phyloP scores from a whole-genome alignment of 2,329 filamentous ascomycete genomes.

The Fusarium liriodendri region DNA sequence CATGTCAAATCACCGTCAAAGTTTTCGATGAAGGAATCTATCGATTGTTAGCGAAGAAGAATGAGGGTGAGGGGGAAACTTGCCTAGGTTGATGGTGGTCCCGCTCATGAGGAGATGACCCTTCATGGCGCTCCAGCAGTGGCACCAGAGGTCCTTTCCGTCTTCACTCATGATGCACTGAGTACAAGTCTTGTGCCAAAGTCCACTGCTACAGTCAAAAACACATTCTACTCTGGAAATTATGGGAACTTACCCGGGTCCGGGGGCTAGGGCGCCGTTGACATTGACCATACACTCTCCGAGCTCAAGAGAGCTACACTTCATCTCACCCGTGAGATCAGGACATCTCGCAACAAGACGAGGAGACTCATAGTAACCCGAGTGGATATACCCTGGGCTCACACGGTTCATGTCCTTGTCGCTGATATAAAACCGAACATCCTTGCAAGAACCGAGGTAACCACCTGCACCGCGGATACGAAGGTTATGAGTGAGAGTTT shows the following conservation, averaged over 20 bases:
- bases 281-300: conserved; percentile 31
- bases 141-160: conserved; percentile 5
- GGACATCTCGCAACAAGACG: conserved; percentile 25
- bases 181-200: conserved; percentile 25
- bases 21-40: conserved; percentile 25
- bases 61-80: not conserved
- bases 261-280: conserved; percentile 15
- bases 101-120: not conserved
- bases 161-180: conserved; percentile 15
- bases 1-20: conserved; percentile 29
- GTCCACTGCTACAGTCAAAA: conserved; percentile 17
- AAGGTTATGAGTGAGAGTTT: not conserved
- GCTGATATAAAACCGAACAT: conserved; percentile 28
- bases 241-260: not conserved
- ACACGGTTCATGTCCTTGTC: conserved; percentile 19
- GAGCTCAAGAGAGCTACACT: conserved; percentile 29
- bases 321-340: conserved; percentile 13
- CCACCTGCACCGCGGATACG: conserved; percentile 10
- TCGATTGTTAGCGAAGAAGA: not conserved
- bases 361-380: conserved; percentile 21
- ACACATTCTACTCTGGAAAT: too few species aligned
- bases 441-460: conserved; percentile 25
- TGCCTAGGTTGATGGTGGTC: conserved; percentile 19
- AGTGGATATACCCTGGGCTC: not conserved
- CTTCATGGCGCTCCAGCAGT: conserved; percentile 10